A percentile compares a stretch with the other conserved stretches of the same genome.
These are phyloP conservation scores for Hemileccinum impolitum DNA, from an alignment of 768 basidiomycete genomes.

Conservation along the genomic window DNA sequence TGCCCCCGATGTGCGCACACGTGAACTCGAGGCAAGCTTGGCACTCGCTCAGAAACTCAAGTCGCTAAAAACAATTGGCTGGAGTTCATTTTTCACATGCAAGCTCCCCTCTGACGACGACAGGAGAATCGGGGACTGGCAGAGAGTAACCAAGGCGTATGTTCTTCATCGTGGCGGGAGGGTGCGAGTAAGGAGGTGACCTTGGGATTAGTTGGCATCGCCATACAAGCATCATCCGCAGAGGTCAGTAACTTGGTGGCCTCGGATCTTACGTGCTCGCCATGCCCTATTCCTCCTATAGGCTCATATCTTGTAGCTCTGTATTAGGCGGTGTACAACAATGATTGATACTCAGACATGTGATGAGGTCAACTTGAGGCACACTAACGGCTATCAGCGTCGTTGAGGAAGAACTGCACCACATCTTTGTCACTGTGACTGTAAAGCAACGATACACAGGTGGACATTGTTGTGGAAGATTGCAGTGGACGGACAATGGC, in stretches of 20 bases:
- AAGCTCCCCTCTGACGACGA: constrained; percentile 14
- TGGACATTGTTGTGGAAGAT: no score
- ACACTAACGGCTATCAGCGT: no score
- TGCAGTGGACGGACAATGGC: no score
- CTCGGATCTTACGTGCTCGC: not conserved
- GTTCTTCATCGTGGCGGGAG: constrained; percentile 39
- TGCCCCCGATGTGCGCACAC: constrained; percentile 33
- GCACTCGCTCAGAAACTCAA: constrained; percentile 44
- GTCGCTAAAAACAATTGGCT: constrained; percentile 43
- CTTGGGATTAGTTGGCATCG: constrained; percentile 30
- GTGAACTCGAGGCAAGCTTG: constrained; percentile 48
- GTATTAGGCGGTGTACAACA: not conserved
- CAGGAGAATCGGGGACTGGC: constrained; percentile 19
- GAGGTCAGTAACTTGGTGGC: not conserved
- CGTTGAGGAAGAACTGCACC: no score
- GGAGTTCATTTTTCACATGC: constrained; percentile 48
- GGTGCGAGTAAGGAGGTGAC: constrained; percentile 41
- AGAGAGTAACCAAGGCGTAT: constrained; percentile 38
- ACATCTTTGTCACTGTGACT: no score
- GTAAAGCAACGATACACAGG: no score
- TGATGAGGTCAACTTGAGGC: no score
- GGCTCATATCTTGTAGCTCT: not conserved
- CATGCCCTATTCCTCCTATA: not conserved
- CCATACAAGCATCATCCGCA: not conserved
- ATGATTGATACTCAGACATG: not conserved